phyloP scores from a whole-genome alignment of 805 yeast genomes.

The Zygosaccharomyces pseudorouxii region DNA sequence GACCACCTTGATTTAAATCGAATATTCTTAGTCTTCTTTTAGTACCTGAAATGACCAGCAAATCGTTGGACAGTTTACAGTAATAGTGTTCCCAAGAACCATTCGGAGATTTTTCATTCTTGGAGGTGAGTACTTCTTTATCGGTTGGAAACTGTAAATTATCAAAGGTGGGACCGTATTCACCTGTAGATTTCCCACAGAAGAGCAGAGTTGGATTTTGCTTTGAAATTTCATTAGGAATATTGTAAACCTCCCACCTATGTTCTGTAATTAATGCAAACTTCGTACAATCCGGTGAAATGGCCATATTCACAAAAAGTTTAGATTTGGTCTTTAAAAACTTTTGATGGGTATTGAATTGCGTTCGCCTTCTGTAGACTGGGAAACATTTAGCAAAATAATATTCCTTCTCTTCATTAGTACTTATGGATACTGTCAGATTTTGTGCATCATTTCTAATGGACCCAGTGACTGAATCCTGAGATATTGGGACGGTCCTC shows the following conservation, averaged over 20 bases:
- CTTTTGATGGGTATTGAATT: conserved; percentile 49
- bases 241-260: conserved; percentile 69
- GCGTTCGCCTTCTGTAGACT: conserved; percentile 58
- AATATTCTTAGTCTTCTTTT: conserved; percentile 65
- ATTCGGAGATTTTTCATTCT: conserved; percentile 12
- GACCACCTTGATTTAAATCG: conserved; percentile 53
- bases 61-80: conserved; percentile 53
- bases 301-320: conserved; percentile 51
- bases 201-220: conserved; percentile 52
- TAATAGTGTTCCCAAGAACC: conserved; percentile 55
- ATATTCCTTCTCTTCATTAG: conserved; percentile 50
- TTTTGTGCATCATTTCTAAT: conserved; percentile 7
- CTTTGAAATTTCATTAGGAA: conserved; percentile 29
- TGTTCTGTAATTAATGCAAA: conserved; percentile 63
- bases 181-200: conserved; percentile 67
- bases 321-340: conserved; percentile 46
- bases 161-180: conserved; percentile 52
- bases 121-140: conserved; percentile 6
- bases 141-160: conserved; percentile 31
- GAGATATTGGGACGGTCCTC: conserved; percentile 22
- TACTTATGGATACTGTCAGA: conserved; percentile 33
- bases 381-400: conserved; percentile 80
- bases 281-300: conserved; percentile 58
- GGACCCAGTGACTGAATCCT: conserved; percentile 8
- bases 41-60: conserved; percentile 64